These are phyloP conservation scores for Chlorella sp. DNA, from an alignment of 139 green algal genomes.

Conservation along the genomic window DNA sequence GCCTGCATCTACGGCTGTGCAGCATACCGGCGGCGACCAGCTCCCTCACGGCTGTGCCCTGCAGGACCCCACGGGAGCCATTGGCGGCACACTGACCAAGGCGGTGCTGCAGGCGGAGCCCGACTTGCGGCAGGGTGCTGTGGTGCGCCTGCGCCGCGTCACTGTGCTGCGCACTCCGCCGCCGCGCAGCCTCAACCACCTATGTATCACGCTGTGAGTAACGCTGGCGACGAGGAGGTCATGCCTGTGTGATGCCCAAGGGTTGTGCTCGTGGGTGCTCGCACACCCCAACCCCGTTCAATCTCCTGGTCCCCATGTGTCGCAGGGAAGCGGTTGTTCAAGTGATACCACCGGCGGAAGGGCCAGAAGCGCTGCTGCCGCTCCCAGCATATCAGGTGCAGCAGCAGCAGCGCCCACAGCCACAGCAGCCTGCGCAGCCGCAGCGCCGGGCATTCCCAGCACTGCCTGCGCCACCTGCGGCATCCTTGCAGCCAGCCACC, in stretches of 20 bases:
- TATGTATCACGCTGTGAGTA: constrained; percentile 31
- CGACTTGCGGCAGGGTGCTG: constrained; percentile 6
- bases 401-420: neutral
- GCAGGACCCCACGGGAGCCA: constrained; percentile 30
- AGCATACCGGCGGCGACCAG: no score
- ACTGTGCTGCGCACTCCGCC: constrained; percentile 34
- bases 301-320: neutral
- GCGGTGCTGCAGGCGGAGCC: constrained; percentile 21
- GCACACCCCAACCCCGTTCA: neutral
- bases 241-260: neutral
- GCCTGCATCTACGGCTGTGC: no score
- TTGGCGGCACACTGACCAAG: constrained; percentile 25
- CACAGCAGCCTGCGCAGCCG: neutral
- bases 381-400: neutral
- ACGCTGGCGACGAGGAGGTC: neutral
- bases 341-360: neutral
- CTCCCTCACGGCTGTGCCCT: neutral
- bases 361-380: neutral
- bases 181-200: constrained; percentile 18
- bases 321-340: neutral
- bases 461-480: constrained; percentile 1
- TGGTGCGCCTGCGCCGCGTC: constrained; percentile 24
- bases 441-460: neutral
- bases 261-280: neutral
- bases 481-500: neutral